Percentiles rank a stretch among this genome's conserved stretches.
Evolutionary conservation across 2,329 filamentous ascomycete species (phyloP).

Genomic region (Plenodomus tracheiphilus): DNA sequence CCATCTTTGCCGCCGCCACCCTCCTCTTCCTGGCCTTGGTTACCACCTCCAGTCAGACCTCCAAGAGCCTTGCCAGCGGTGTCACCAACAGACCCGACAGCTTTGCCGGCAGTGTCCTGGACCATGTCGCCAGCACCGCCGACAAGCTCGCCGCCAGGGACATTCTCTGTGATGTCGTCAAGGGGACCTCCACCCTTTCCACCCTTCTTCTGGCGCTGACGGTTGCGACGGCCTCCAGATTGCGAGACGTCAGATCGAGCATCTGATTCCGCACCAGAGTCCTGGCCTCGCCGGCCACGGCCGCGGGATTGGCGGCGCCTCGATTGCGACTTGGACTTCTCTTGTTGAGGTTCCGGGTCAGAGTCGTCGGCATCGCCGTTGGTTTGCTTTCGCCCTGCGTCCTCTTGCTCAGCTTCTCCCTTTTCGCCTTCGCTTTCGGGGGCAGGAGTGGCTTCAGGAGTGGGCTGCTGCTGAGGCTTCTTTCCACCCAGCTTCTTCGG

Average conservation of each 20-base stretch:
- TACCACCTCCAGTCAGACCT: slow-evolving; percentile 52
- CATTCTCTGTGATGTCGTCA: slow-evolving; percentile 59
- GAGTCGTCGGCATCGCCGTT: slow-evolving; percentile 46
- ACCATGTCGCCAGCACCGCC: slow-evolving; percentile 60
- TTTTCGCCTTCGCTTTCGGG: slow-evolving; percentile 48
- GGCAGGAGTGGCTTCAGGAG: slow-evolving; percentile 53
- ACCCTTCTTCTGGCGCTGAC: slow-evolving; percentile 55
- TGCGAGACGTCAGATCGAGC: slow-evolving; percentile 58
- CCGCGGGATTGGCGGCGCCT: slow-evolving; percentile 55
- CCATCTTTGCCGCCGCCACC: slow-evolving; percentile 34
- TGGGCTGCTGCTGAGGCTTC: slow-evolving; percentile 50
- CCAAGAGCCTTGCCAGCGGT: slow-evolving; percentile 50
- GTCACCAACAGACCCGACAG: slow-evolving; percentile 51
- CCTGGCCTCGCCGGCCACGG: slow-evolving; percentile 50
- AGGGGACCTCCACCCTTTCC: slow-evolving; percentile 54
- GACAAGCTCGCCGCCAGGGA: slow-evolving; percentile 57
- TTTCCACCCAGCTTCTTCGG: slow-evolving; percentile 56
- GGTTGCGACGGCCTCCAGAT: slow-evolving; percentile 59
- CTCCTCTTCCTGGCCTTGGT: slow-evolving; percentile 29
- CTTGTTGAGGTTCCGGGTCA: slow-evolving; percentile 51
- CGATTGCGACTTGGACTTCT: slow-evolving; percentile 50
- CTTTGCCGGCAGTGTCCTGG: slow-evolving; percentile 58
- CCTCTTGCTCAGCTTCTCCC: slow-evolving; percentile 48
- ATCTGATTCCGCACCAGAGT: slow-evolving; percentile 59
- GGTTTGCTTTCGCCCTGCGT: slow-evolving; percentile 43